phyloP scores from a whole-genome alignment of 768 basidiomycete genomes.

The Pseudohyphozyma bogoriensis region DNA sequence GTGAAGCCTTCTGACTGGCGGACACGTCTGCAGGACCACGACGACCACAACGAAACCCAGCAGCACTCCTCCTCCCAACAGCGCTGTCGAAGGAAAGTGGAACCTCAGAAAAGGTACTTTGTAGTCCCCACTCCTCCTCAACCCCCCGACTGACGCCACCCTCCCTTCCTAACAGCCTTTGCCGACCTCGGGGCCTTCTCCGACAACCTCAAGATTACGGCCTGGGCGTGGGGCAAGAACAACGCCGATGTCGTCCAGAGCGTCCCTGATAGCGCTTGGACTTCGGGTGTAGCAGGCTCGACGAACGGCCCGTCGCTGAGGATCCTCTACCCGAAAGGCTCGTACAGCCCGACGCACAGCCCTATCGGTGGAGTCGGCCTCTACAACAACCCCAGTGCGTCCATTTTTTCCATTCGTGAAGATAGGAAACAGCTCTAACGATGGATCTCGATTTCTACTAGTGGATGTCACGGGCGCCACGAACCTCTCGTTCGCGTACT shows the following conservation, averaged over 20 bases:
- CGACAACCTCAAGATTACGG: conserved; percentile 5
- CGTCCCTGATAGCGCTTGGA: conserved; percentile 9
- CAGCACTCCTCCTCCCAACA: not conserved
- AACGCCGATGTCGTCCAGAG: conserved; percentile 11
- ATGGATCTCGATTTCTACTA: not conserved
- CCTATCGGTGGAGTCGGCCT: conserved; percentile 31
- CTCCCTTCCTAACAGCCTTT: conserved; percentile 7
- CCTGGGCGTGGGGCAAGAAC: conserved; percentile 17
- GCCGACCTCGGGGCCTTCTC: conserved; percentile 12
- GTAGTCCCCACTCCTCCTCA: not conserved
- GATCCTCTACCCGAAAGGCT: conserved; percentile 26
- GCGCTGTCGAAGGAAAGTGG: too few relatives aligned
- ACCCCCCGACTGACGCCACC: not conserved
- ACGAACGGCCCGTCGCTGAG: conserved; percentile 17
- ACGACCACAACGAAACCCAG: not conserved
- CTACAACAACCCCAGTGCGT: conserved; percentile 27
- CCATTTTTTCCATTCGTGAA: not conserved
- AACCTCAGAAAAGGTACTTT: too few relatives aligned
- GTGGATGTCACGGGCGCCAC: conserved; percentile 20
- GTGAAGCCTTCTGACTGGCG: not conserved
- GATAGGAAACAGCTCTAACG: not conserved
- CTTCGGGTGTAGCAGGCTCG: not conserved
- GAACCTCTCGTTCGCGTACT: conserved; percentile 33
- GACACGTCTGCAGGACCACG: not conserved
- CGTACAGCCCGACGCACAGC: conserved; percentile 17